Conservation (phyloP, 352 stramenopile species). For the Aphanomyces euteiches region DNA sequence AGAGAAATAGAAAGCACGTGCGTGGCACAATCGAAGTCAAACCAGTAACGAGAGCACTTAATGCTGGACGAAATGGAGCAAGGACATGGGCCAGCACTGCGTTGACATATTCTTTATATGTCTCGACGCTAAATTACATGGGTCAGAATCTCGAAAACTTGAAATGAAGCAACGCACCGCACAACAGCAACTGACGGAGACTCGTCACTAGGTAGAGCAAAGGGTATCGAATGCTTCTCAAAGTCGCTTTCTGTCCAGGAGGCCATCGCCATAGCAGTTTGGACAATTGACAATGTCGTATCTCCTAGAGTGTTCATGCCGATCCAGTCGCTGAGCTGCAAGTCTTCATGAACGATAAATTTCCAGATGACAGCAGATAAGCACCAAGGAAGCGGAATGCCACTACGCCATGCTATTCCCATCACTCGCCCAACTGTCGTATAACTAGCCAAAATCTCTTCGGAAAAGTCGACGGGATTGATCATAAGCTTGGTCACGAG, state of each 20-base stretch:
- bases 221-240: background rate
- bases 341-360: background rate
- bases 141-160: too few relatives aligned
- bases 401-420: constrained; percentile 57
- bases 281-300: background rate
- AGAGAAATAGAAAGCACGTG: constrained; percentile 10
- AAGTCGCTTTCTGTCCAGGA: constrained; percentile 17
- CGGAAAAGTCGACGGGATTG: constrained; percentile 34
- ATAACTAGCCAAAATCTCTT: constrained; percentile 47
- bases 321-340: constrained; percentile 11
- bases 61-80: background rate
- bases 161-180: too few relatives aligned
- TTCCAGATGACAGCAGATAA: constrained; percentile 21
- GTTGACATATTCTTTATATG: background rate
- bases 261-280: constrained; percentile 17
- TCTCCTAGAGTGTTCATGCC: background rate
- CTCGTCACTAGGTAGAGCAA: background rate
- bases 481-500: constrained; percentile 25
- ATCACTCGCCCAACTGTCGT: constrained; percentile 52
- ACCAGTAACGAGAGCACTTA: background rate
- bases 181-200: too few relatives aligned
- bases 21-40: constrained; percentile 5
- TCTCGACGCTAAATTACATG: background rate
- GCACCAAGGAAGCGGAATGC: constrained; percentile 40
- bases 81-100: background rate